These are phyloP conservation scores for Multifurca ochricompacta DNA, from an alignment of 768 basidiomycete species.

Conservation along the genomic window DNA sequence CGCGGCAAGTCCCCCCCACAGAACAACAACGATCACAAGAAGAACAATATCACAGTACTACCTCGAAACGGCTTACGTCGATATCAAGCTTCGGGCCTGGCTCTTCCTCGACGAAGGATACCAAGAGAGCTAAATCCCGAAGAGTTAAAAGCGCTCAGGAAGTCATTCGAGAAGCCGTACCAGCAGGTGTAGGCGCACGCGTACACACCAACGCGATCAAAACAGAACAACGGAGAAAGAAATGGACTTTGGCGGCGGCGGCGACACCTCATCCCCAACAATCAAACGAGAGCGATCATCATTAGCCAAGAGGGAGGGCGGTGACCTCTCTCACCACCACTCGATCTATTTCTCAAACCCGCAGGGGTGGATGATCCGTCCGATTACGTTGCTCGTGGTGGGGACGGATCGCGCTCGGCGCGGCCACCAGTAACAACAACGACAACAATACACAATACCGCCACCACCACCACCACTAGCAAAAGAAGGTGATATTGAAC, in stretches of 20 bases:
- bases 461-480: too few species aligned
- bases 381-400: not conserved
- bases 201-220: slow-evolving; percentile 4
- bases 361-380: slow-evolving; percentile 14
- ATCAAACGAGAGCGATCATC: not conserved
- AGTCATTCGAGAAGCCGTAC: slow-evolving; percentile 9
- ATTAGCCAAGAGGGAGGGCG: too few species aligned
- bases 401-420: slow-evolving; percentile 3
- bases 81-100: slow-evolving; percentile 14
- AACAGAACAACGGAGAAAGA: not conserved
- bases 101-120: not conserved
- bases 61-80: slow-evolving; percentile 18
- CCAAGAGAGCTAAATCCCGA: slow-evolving; percentile 2
- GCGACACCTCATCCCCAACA: not conserved
- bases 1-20: not conserved
- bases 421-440: not conserved
- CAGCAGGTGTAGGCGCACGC: not conserved
- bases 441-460: too few species aligned
- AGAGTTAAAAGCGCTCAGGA: slow-evolving; percentile 10
- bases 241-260: not conserved
- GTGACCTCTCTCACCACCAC: not conserved
- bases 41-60: not conserved
- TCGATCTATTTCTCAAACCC: slow-evolving; percentile 8
- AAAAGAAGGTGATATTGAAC: too few species aligned
- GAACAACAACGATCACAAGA: not conserved